Evolutionary conservation across 805 yeast genomes (phyloP).

Genomic region (Nakazawaea pomicola): DNA sequence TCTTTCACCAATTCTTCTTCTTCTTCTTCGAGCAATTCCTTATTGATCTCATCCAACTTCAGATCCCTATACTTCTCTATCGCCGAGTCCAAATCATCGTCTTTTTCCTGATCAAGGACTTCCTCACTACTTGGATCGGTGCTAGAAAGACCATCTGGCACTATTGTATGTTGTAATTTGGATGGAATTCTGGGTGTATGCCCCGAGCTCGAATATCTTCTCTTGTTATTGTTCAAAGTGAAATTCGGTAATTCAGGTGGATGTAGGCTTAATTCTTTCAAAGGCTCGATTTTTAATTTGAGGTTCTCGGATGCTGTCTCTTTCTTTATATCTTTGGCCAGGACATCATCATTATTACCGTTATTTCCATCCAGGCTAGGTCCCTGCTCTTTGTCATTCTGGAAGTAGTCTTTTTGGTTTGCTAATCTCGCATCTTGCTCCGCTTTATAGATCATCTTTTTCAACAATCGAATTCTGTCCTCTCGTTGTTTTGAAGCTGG

Average conservation of each 20-base stretch:
- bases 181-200: constrained; percentile 1
- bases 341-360: background rate
- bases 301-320: too few relatives aligned
- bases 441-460: constrained; percentile 6
- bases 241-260: background rate
- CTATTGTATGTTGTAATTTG: background rate
- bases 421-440: background rate
- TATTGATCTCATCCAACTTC: background rate
- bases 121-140: background rate
- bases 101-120: background rate
- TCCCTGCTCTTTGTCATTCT: too few relatives aligned
- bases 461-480: constrained; percentile 8
- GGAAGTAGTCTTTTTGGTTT: background rate
- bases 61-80: background rate
- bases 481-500: constrained; percentile 7
- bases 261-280: background rate
- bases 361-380: too few relatives aligned
- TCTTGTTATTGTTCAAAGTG: background rate
- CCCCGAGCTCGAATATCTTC: background rate
- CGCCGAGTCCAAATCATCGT: background rate
- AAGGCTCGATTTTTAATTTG: background rate
- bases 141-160: background rate
- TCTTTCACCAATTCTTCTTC: background rate
- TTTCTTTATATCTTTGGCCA: too few relatives aligned
- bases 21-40: background rate